phyloP scores from a whole-genome alignment of 2,329 filamentous ascomycete genomes.

The Sclerotinia minor region DNA sequence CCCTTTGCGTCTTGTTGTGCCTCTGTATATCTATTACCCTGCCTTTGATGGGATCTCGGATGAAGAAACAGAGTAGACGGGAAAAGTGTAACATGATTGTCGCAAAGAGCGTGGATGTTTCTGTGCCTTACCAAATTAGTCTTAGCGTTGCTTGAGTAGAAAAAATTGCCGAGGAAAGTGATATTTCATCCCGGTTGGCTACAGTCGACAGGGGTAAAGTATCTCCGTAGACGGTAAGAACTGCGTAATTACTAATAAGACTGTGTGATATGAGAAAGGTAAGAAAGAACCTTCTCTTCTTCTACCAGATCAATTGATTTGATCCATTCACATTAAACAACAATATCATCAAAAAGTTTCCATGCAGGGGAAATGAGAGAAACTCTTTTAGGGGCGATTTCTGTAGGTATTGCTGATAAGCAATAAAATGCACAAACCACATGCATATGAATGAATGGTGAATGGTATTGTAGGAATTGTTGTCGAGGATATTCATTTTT shows the following conservation, averaged over 20 bases:
- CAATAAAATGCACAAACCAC: too few species aligned
- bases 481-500: too few species aligned
- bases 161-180: not conserved
- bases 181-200: not conserved
- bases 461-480: too few species aligned
- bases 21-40: not conserved
- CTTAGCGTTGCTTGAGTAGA: not conserved
- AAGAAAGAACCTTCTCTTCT: not conserved
- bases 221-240: not conserved
- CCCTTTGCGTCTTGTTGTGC: not conserved
- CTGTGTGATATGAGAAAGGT: too few species aligned
- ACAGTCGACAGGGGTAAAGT: not conserved
- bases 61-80: not conserved
- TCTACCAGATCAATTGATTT: not conserved
- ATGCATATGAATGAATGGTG: too few species aligned
- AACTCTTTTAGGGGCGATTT: not conserved
- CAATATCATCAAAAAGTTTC: not conserved
- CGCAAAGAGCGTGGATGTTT: not conserved
- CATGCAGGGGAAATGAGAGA: not conserved
- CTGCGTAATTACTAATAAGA: too few species aligned
- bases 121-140: not conserved
- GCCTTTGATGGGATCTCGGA: not conserved
- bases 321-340: not conserved
- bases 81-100: not conserved
- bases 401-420: too few species aligned